Conservation (phyloP, 306 rosid species). For the Potentilla sterilis region DNA sequence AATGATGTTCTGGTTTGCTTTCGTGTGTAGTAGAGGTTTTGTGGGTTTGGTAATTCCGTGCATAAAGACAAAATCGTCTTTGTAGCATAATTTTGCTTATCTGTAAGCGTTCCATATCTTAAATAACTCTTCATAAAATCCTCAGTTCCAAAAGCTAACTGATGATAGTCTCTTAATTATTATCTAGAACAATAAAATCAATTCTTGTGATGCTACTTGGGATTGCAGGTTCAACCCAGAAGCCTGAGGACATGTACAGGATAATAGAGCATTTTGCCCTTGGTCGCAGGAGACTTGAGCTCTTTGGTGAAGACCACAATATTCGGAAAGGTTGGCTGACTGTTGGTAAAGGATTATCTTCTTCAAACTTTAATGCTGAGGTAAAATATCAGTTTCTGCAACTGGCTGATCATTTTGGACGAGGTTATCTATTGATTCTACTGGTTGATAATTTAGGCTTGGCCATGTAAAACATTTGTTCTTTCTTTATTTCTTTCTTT, state of each 20-base stretch:
- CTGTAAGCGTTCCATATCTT: neutral
- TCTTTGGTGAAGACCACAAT: conserved; percentile 97
- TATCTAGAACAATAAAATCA: conserved; percentile 19
- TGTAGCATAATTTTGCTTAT: neutral
- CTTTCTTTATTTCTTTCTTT: neutral
- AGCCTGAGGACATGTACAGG: conserved; percentile 99
- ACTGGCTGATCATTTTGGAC: neutral
- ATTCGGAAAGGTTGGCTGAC: conserved; percentile 97
- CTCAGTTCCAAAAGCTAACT: conserved; percentile 12
- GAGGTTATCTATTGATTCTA: neutral
- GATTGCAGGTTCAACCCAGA: conserved; percentile 88
- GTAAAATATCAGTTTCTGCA: conserved; percentile 37
- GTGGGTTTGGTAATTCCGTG: neutral
- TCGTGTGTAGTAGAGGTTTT: neutral
- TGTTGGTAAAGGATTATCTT: conserved; percentile 74
- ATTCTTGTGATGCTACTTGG: neutral
- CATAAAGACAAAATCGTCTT: neutral
- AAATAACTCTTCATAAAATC: neutral
- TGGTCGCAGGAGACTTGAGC: conserved; percentile 95
- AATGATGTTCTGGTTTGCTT: neutral
- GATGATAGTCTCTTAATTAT: neutral
- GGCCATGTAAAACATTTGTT: neutral
- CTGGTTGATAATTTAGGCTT: conserved; percentile 5
- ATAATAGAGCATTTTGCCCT: conserved; percentile 98
- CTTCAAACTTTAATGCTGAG: conserved; percentile 81